phyloP scores from a whole-genome alignment of 352 stramenopile genomes.

The Aphanomyces euteiches region DNA sequence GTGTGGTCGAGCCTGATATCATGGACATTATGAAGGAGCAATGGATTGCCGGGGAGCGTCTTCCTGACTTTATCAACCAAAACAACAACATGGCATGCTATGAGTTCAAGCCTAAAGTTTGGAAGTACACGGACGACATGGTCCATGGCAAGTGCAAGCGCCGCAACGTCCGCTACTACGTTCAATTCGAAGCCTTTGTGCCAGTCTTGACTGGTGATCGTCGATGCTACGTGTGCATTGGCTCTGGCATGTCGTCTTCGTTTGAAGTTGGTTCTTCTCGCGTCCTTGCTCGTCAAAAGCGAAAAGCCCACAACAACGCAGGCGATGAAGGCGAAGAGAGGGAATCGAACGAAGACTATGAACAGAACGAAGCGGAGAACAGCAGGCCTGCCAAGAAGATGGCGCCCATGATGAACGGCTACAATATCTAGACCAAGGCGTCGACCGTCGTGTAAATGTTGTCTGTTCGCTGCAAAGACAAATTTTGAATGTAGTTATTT shows the following conservation, averaged over 20 bases:
- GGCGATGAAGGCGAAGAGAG: slow-evolving; percentile 20
- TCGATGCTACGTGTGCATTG: slow-evolving; percentile 80
- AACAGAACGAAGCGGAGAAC: slow-evolving; percentile 15
- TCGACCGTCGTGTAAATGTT: too few species aligned
- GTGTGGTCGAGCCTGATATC: slow-evolving; percentile 65
- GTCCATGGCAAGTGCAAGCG: slow-evolving; percentile 85
- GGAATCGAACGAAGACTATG: slow-evolving; percentile 16
- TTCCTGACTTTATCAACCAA: slow-evolving; percentile 82
- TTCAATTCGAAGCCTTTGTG: slow-evolving; percentile 85
- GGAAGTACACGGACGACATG: slow-evolving; percentile 88
- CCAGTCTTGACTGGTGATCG: slow-evolving; percentile 66
- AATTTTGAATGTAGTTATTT: too few species aligned
- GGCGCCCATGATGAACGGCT: slow-evolving; percentile 3
- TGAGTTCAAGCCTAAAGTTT: slow-evolving; percentile 87
- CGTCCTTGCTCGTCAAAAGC: slow-evolving; percentile 77
- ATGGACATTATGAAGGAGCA: slow-evolving; percentile 84
- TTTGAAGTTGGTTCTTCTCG: slow-evolving; percentile 83
- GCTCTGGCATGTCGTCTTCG: slow-evolving; percentile 79
- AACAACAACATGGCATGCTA: slow-evolving; percentile 67
- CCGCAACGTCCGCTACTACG: slow-evolving; percentile 85
- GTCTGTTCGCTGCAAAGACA: too few species aligned
- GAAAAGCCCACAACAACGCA: slow-evolving; percentile 57
- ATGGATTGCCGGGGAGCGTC: slow-evolving; percentile 77
- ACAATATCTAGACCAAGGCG: background rate
- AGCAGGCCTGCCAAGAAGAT: background rate